Evolutionary conservation across 768 basidiomycete species (phyloP), one percentile per base, ranked within the genome.

Genomic region (Brasilioporus rufonigricans): DNA sequence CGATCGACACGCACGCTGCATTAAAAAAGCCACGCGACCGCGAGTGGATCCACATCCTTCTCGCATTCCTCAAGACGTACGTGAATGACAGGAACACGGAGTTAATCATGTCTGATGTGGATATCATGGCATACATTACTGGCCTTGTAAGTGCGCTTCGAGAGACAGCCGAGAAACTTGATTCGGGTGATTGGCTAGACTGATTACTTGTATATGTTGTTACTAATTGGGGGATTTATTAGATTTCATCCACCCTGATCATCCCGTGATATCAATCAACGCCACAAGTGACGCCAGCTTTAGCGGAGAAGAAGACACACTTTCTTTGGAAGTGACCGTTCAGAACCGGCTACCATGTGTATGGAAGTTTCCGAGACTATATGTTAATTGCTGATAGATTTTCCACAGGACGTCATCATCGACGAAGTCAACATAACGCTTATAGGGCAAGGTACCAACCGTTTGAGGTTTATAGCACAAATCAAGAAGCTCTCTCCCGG

Each of bases 11-110:
- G 0, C 86, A 93, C 62, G 68, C 73, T 2, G 66, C 76, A 21
- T 70, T 87, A n/a, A 70, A 77, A 14, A 83, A 80, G 61, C 72
- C 79, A 7, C 82, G 76, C 53, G 87, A 91, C 59, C 75, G 76
- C 21, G 91, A 94, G 65, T 95, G 92, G 92, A 80, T 91, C 21
- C 83, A 89, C 57, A 79, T 87, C 16, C 76, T 89, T 7, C 75
- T 94, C 29, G 82, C 89, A 5, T 94, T 89, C 68, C 76, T 97
- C 40, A 85, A 83, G 63, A 80, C 83, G 13, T 86, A 81, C 55
- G 79, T 84, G 18, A 83, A 83, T 29, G 80, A 81, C 59, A 62
- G 71, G 36, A 80, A 77, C 4, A 70, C 71, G 41, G 82, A 85
- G 47, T 58, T 86, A 53, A 69, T 89, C 41, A 72, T 82, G 58